Base-by-base conservation (phyloP, 208 protist genomes). In the Leishmania major region DNA sequence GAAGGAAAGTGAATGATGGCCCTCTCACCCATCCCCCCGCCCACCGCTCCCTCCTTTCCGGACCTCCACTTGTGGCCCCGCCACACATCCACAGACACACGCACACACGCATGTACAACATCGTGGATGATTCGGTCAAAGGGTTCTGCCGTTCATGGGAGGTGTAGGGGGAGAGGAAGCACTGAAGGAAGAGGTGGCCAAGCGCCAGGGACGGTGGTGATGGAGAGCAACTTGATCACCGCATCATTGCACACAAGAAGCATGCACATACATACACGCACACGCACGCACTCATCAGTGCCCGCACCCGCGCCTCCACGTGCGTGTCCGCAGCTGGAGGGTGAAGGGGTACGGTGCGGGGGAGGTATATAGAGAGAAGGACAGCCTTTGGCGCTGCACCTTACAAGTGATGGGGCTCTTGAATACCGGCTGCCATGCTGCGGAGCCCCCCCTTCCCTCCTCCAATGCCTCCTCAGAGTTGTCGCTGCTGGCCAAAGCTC, bases 21-120 rank as follows among this genome's bases (percentile, higher is more conserved):
- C 19, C 25, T 64, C 59, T 64, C 28, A 6, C 59, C 15, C 31
- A 25, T 8, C 62, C 62, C 31, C 31, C 31, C 31, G 13, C 15
- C 31, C 13, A 17, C 31, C 62, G 15, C 62, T 69, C 62, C 62
- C 31, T 40, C 28, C 2, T 69, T 69, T 3, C 15, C 62, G 5
- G 35, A 37, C 57, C 55, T 43, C 22, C 7, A 13, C 40, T 57
- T 10, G 5, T 13, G 6, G 57, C 76, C n/a, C 19, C 28, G 55
- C 40, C 59, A 62, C 75, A 70, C 73, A 77, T 47, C 78, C 64
- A 78, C 60, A 78, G 49, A 80, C 15, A 83, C 43, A 80, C 53
- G 43, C 22, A 62, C 5, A 62, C 8, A 62, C 57, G 6, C 57
- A 62, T 62, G 57, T 6, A 62, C 57, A 7, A 17, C 57, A n/a